Percentiles rank a stretch among this genome's conserved stretches.
Evolutionary conservation across 441 rosid species (phyloP).

Genomic region (Manihot esculenta): DNA sequence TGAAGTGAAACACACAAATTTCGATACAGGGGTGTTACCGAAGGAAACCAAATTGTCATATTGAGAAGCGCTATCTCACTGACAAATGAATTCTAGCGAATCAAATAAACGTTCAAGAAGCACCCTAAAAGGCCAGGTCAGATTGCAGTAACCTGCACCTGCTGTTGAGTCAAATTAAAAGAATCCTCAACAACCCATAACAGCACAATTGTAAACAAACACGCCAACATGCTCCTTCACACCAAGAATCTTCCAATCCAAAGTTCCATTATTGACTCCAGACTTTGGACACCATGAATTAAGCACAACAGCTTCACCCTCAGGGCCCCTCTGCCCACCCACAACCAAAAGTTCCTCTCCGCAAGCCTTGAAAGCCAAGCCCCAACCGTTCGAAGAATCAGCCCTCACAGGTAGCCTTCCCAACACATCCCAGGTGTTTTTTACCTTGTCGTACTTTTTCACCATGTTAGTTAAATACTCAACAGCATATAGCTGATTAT

Average conservation of each 20-base stretch:
- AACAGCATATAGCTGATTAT: conserved; percentile 34
- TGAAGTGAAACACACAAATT: conserved; percentile 17
- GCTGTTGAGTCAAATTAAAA: conserved; percentile 22
- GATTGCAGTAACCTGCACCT: conserved; percentile 17
- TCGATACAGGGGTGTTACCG: conserved; percentile 25
- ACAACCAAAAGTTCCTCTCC: conserved; percentile 30
- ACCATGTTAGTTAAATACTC: conserved; percentile 37
- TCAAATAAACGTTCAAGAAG: conserved; percentile 17
- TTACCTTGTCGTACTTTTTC: conserved; percentile 33
- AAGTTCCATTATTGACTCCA: conserved; percentile 22
- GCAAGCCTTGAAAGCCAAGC: conserved; percentile 37
- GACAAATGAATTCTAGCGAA: conserved; percentile 26
- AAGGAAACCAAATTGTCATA: conserved; percentile 18
- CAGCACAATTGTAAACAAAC: conserved; percentile 34
- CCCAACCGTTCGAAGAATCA: conserved; percentile 39
- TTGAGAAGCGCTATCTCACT: conserved; percentile 21
- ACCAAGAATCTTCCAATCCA: conserved; percentile 37
- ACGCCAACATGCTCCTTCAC: conserved; percentile 34
- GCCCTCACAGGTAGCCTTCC: conserved; percentile 39
- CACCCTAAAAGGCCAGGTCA: conserved; percentile 22
- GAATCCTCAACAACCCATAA: conserved; percentile 32
- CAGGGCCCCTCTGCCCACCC: conserved; percentile 35
- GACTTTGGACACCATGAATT: conserved; percentile 34
- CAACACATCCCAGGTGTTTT: conserved; percentile 30
- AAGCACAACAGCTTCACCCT: conserved; percentile 34